phyloP scores from a whole-genome alignment of 1,284 basidiomycete genomes.

The Heterobasidion annosum region DNA sequence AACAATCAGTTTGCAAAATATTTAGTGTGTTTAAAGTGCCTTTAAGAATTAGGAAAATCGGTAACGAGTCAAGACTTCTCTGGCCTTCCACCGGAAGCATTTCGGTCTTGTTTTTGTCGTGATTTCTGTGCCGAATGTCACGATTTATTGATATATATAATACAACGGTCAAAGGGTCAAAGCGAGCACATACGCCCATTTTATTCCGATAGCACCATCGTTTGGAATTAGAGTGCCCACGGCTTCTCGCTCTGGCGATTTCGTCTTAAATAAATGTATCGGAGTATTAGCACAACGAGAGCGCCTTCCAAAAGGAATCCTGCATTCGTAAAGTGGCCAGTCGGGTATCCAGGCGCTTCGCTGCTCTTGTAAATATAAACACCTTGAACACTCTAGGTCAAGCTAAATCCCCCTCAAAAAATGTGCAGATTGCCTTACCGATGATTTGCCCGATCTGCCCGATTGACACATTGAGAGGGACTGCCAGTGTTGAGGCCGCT shows the following conservation, averaged over 20 bases:
- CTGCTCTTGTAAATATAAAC: conserved; percentile 28
- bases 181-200: no score
- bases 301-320: conserved; percentile 19
- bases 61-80: no score
- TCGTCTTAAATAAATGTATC: conserved; percentile 13
- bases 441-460: conserved; percentile 28
- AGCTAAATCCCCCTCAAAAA: background rate
- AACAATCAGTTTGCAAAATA: no score
- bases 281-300: conserved; percentile 11
- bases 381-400: conserved; percentile 9
- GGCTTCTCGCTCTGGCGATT: conserved; percentile 11
- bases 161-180: no score
- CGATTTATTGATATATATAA: no score
- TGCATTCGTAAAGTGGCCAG: conserved; percentile 27
- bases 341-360: conserved; percentile 24
- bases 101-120: no score
- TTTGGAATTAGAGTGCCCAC: conserved; percentile 12
- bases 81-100: no score
- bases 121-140: no score
- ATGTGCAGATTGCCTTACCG: conserved; percentile 6
- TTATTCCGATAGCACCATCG: no score
- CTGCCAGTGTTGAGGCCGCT: conserved; percentile 22
- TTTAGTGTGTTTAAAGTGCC: no score
- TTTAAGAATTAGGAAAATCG: no score
- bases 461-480: conserved; percentile 28